Evolutionary conservation across 768 basidiomycete genomes (phyloP).

Genomic region (Xerocomus brunneocitrinus): DNA sequence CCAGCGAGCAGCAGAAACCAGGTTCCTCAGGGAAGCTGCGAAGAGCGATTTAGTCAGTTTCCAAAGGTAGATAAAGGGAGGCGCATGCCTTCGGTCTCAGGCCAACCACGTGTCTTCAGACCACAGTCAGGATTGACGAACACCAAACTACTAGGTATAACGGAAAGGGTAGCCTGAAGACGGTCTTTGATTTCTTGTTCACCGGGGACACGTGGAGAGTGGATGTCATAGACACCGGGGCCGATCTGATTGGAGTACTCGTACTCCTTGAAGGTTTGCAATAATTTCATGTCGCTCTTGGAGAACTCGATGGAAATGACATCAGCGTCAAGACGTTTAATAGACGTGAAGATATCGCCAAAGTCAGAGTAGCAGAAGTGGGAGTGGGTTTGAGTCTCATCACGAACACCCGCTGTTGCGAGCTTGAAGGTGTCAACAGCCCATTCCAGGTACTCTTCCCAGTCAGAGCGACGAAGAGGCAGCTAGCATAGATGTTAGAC

Average conservation of each 20-base stretch:
- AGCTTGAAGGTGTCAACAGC: conserved; percentile 99
- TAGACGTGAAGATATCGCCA: conserved; percentile 96
- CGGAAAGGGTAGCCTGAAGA: conserved; percentile 75
- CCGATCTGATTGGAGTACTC: conserved; percentile 97
- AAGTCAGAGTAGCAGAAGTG: conserved; percentile 99
- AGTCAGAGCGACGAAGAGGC: conserved; percentile 93
- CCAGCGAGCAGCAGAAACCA: conserved; percentile 91
- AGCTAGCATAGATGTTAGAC: conserved; percentile 43
- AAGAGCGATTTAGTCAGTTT: conserved; percentile 7
- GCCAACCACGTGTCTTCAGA: conserved; percentile 98
- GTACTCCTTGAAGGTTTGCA: conserved; percentile 91
- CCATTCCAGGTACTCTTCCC: conserved; percentile 96
- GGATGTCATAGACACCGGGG: conserved; percentile 98
- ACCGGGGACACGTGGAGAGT: conserved; percentile 95
- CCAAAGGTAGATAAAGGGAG: not conserved
- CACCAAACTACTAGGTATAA: conserved; percentile 75
- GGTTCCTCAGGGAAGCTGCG: conserved; percentile 70
- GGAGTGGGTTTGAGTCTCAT: conserved; percentile 94
- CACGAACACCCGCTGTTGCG: conserved; percentile 90
- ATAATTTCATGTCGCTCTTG: conserved; percentile 97
- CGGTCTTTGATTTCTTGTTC: conserved; percentile 94
- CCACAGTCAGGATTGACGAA: conserved; percentile 98
- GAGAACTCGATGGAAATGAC: conserved; percentile 99
- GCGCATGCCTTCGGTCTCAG: conserved; percentile 78
- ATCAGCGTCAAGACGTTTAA: conserved; percentile 94